Percentiles rank a stretch among this genome's conserved stretches.
These are phyloP conservation scores for Cytospora chrysosperma DNA, from an alignment of 2,329 filamentous ascomycete genomes.

Conservation along the genomic window DNA sequence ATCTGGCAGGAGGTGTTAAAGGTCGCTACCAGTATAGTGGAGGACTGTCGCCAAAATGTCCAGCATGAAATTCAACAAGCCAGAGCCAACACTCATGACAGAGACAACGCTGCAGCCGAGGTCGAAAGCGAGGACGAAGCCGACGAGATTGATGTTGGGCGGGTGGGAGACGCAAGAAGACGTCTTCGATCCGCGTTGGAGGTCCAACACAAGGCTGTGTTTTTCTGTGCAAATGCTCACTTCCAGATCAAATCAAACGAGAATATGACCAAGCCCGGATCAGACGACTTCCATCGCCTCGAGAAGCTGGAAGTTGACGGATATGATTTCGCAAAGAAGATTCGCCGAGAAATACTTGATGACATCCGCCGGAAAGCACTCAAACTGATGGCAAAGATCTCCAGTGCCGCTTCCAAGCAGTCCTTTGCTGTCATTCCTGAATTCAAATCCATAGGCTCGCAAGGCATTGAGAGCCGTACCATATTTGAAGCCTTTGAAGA, in stretches of 20 bases:
- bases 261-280: conserved; percentile 62
- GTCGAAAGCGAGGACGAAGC: conserved; percentile 37
- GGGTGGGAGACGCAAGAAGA: conserved; percentile 59
- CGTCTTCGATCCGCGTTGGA: conserved; percentile 73
- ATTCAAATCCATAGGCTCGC: conserved; percentile 50
- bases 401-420: conserved; percentile 49
- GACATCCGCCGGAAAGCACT: conserved; percentile 58
- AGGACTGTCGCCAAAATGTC: conserved; percentile 64
- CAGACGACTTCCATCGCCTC: conserved; percentile 62
- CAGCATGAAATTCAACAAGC: conserved; percentile 46
- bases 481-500: conserved; percentile 65
- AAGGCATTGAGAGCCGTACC: conserved; percentile 71
- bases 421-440: conserved; percentile 63
- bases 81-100: conserved; percentile 28
- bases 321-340: conserved; percentile 75
- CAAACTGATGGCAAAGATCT: conserved; percentile 63
- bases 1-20: conserved; percentile 64
- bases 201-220: conserved; percentile 75
- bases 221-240: conserved; percentile 80
- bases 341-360: conserved; percentile 76
- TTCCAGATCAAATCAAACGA: conserved; percentile 79
- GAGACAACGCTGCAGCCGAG: conserved; percentile 31
- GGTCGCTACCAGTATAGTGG: conserved; percentile 53
- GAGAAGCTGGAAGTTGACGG: conserved; percentile 69
- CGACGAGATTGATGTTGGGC: conserved; percentile 33